phyloP scores from a whole-genome alignment of 2,329 filamentous ascomycete genomes.

The Plenodomus biglobosus region DNA sequence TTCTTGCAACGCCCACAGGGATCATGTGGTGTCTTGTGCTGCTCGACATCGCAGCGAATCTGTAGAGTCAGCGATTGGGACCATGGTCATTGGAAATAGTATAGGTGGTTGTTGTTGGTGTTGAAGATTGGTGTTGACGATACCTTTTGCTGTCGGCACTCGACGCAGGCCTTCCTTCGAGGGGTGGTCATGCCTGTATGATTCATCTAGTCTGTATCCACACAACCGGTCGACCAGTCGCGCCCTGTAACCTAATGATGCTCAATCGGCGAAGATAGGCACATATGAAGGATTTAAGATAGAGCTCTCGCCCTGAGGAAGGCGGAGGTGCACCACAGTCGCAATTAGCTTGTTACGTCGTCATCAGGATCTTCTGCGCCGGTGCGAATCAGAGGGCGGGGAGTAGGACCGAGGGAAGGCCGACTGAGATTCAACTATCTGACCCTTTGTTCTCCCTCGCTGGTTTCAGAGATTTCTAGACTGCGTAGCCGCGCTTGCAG shows the following conservation, averaged over 20 bases:
- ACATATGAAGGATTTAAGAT: conserved; percentile 20
- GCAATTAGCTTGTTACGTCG: conserved; percentile 35
- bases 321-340: conserved; percentile 18
- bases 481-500: conserved; percentile 14
- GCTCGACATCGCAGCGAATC: conserved; percentile 45
- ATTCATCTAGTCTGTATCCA: conserved; percentile 26
- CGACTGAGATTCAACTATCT: conserved; percentile 24
- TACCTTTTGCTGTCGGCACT: conserved; percentile 45
- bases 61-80: conserved; percentile 20
- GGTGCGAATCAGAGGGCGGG: conserved; percentile 38
- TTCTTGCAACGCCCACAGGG: conserved; percentile 41
- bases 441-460: conserved; percentile 9
- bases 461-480: conserved; percentile 17
- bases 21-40: conserved; percentile 42
- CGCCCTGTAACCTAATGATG: conserved; percentile 22
- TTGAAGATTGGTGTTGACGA: no score
- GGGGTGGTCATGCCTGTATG: conserved; percentile 36
- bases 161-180: conserved; percentile 42
- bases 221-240: conserved; percentile 22
- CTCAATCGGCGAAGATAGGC: conserved; percentile 33
- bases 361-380: conserved; percentile 32
- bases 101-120: conserved; percentile 2
- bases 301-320: conserved; percentile 15
- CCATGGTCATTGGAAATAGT: conserved; percentile 2
- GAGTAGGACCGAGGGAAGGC: conserved; percentile 34